Percentiles rank a stretch among this genome's conserved stretches.
phyloP scores from a whole-genome alignment of 176 grass and related monocot species.

The Secale cereale region DNA sequence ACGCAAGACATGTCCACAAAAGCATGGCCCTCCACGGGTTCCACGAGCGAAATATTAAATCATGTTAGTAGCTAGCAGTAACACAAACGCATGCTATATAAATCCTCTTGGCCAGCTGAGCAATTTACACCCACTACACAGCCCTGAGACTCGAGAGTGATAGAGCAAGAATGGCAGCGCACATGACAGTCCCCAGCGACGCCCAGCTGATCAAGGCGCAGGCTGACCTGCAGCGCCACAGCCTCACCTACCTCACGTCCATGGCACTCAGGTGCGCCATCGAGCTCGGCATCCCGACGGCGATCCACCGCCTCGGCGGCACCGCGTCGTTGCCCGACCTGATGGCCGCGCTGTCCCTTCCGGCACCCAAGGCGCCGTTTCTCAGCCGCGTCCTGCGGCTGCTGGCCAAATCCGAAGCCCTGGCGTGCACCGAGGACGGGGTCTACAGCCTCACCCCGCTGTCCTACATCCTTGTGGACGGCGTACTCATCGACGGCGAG shows the following conservation, averaged over 20 bases:
- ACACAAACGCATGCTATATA: not conserved
- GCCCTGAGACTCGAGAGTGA: not conserved
- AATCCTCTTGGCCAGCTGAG: not conserved
- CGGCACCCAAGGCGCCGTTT: not conserved
- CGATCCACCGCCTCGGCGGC: not conserved
- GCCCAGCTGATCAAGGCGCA: not conserved
- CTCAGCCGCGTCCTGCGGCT: not conserved
- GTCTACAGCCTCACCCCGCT: not conserved
- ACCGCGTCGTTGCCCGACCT: not conserved
- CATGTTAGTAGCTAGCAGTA: not conserved
- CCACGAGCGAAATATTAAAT: not conserved
- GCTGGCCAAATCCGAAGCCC: not conserved
- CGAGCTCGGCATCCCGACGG: not conserved
- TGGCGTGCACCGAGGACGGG: not conserved
- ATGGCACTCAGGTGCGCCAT: not conserved
- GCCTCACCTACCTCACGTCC: not conserved
- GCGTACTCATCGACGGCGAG: not conserved
- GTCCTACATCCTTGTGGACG: not conserved
- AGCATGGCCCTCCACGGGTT: not conserved
- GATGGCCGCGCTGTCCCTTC: not conserved
- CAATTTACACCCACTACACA: not conserved
- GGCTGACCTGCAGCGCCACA: not conserved
- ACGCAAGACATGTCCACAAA: not conserved
- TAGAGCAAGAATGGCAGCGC: not conserved
- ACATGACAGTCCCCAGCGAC: not conserved